Conservation (phyloP, 345 rosid genomes). For the Capsella bursapastoris region DNA sequence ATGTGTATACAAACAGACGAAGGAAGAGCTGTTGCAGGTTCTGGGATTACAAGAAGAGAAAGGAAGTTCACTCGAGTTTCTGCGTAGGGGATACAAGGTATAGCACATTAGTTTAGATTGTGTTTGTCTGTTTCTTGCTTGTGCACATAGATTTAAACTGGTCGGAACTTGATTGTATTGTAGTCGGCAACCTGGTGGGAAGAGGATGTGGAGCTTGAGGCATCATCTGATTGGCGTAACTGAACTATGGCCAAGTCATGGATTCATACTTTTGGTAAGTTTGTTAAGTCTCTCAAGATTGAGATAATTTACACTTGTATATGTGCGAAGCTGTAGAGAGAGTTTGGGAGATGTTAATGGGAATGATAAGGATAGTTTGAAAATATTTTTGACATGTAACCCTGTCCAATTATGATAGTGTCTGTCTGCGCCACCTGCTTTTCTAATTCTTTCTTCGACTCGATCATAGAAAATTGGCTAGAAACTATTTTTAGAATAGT, state of each 20-base stretch:
- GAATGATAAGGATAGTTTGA: conserved; percentile 27
- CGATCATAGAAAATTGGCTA: neutral
- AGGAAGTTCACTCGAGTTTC: conserved; percentile 91
- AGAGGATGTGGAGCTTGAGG: conserved; percentile 82
- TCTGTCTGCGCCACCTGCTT: neutral
- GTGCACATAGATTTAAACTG: conserved; percentile 4
- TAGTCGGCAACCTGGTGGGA: conserved; percentile 98
- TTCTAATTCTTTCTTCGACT: neutral
- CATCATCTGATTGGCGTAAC: conserved; percentile 84
- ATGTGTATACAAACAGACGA: conserved; percentile 60
- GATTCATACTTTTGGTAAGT: conserved; percentile 34
- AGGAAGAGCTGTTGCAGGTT: conserved; percentile 87
- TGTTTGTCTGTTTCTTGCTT: conserved; percentile 20
- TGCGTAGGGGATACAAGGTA: conserved; percentile 94
- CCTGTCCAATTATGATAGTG: conserved; percentile 18
- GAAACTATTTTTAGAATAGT: conserved; percentile 24
- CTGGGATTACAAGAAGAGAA: conserved; percentile 88
- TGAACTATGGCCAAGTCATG: conserved; percentile 45
- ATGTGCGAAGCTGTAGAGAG: conserved; percentile 33
- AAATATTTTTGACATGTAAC: neutral
- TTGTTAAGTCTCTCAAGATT: conserved; percentile 21
- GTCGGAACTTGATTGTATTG: conserved; percentile 37
- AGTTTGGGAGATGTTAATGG: conserved; percentile 23
- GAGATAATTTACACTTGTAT: conserved; percentile 28
- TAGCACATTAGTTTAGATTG: conserved; percentile 16